Base-by-base conservation (phyloP, 768 basidiomycete species). In the Mycena metata region DNA sequence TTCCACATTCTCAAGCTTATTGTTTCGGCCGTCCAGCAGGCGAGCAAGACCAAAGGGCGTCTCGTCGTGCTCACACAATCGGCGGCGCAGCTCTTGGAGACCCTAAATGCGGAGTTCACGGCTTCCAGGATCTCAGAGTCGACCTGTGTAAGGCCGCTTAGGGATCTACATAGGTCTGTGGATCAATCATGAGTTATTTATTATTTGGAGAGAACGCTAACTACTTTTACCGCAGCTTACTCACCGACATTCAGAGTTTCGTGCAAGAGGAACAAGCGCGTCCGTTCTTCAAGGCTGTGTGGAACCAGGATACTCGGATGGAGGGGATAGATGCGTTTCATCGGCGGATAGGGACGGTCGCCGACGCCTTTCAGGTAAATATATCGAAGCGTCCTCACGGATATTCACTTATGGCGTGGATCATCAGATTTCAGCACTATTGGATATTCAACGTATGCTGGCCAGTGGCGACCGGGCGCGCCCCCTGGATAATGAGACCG, bases 361-460 rank as follows among this genome's bases (percentile, higher is more conserved):
- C 42, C 1, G 47, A 30, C n/a, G 62, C 62, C 6, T 69, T 69
- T 49, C 56, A 69, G 47, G 67, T 15, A 45, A 30, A 30, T 30
- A 30, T 4, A 50, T 58, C 2, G n/a, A 12, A n/a, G 23, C 21
- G 16, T 8, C 12, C 23, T 33, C 17, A 15, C 30, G 7, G 11
- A 2, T 7, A n/a, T 12, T 17, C 11, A 11, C 1, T 19, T 15
- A 21, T 5, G 2, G 16, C 17, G 24, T 2, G 3, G 5, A 3
- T 30, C 3, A 30, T 30, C 35, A 67, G 66, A 67, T 67, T 24
- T 57, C 66, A 8, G 46, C 66, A 2, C 17, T 68, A 2, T 17
- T 63, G 30, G 45, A 68, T 9, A 52, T 63, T 11, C 54, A 68
- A 35, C 52, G n/a, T n/a, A n/a, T n/a, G n/a, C n/a, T n/a, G n/a